These are phyloP conservation scores for Tricholoma matsutake DNA, from an alignment of 768 basidiomycete species.

Conservation along the genomic window DNA sequence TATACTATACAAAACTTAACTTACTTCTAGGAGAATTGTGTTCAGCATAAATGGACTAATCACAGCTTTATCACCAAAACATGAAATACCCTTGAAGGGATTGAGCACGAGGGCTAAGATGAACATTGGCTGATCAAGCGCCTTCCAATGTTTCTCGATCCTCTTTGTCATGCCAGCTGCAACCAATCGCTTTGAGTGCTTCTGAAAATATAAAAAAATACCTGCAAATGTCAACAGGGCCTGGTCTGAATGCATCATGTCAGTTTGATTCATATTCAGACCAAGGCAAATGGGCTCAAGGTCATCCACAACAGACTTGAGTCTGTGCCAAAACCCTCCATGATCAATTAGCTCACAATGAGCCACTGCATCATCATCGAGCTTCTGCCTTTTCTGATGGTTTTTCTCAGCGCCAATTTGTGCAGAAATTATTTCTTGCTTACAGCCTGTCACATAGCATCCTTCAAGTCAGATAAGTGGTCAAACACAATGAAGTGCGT, in stretches of 20 bases:
- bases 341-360: constrained; percentile 22
- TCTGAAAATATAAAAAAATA: constrained; percentile 24
- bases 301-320: constrained; percentile 20
- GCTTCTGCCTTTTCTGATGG: constrained; percentile 16
- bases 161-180: constrained; percentile 19
- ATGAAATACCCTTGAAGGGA: constrained; percentile 24
- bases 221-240: constrained; percentile 25
- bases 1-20: neutral
- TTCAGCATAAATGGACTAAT: constrained; percentile 21
- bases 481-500: constrained; percentile 26
- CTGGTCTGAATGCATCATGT: constrained; percentile 23
- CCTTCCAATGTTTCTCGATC: constrained; percentile 29
- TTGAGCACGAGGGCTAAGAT: constrained; percentile 25
- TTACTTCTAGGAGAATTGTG: constrained; percentile 20
- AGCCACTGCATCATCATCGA: constrained; percentile 12
- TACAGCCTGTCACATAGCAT: constrained; percentile 17
- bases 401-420: constrained; percentile 29
- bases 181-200: constrained; percentile 19
- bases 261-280: constrained; percentile 23
- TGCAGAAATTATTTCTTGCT: constrained; percentile 18
- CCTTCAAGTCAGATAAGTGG: constrained; percentile 18
- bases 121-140: constrained; percentile 27
- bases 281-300: constrained; percentile 28
- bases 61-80: constrained; percentile 24
- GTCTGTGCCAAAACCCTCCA: constrained; percentile 15